Base-by-base conservation (phyloP, 2,329 filamentous ascomycete genomes). In the Scleromitrula shiraiana region DNA sequence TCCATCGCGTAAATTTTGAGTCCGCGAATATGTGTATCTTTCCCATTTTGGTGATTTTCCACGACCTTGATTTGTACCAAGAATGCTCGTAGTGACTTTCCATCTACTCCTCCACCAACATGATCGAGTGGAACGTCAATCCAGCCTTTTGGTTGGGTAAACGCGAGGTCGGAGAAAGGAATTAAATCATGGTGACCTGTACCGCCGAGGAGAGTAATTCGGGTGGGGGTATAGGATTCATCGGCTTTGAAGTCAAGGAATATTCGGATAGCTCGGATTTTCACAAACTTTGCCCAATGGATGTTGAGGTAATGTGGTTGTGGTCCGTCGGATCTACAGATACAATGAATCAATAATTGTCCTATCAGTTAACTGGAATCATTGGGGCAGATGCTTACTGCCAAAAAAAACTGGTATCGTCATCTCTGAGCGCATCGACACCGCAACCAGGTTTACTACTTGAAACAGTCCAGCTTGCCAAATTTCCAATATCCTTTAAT, bases 31-130 rank as follows among this genome's bases (percentile, higher is more conserved):
- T 98, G 93, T n/a, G 93, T 98, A 65, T 98, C 93, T 66, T 98
- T 98, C 55, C 93, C 93, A 65, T 98, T 98, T 68, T 98, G 93
- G 65, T 98, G 93, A 63, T 98, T 98, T 69, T 97, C 93, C 43
- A 91, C 77, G 41, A 98, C 83, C 56, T 86, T 82, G 61, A 97
- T 82, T 66, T 97, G 90, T 23, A 98, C 75, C 24, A 97, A 80
- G 69, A 91, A 95, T 14, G 87, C 89, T 51, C 90, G 81, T 15
- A 97, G 77, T 1, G 90, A 85, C 59, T 82, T 85, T 33, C 77
- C 84, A 60, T 80, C 81, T 14, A 79, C 79, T 4, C 67, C 62
- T 20, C 64, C 62, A 12, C 63, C 81, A 2, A 85, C 82, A 10
- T 77, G 76, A 41, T 73, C 70, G 38, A 86, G 73, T 23, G 87